phyloP scores from a whole-genome alignment of 2,329 filamentous ascomycete species.

The Neurospora sp. region DNA sequence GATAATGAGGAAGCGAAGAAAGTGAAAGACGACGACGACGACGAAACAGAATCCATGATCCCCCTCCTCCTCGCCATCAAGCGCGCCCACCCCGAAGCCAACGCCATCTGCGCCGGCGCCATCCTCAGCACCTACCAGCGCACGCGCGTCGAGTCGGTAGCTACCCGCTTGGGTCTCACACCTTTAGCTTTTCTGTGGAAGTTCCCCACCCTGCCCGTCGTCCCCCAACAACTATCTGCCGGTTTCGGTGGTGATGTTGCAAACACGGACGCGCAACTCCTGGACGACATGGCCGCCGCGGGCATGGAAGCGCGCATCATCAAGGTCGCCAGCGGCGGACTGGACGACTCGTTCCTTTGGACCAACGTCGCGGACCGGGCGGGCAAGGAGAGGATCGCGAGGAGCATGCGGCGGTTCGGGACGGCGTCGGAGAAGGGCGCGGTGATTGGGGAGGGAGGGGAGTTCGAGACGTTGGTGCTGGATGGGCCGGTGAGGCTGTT shows the following conservation, averaged over 20 bases:
- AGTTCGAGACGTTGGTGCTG: conserved; percentile 88
- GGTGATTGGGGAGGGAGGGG: conserved; percentile 82
- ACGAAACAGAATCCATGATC: conserved; percentile 85
- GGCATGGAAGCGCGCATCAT: conserved; percentile 84
- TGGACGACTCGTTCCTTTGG: conserved; percentile 76
- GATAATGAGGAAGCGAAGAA: conserved; percentile 9
- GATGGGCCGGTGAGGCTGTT: conserved; percentile 68
- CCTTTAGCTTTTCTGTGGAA: conserved; percentile 90
- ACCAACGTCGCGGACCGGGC: conserved; percentile 56
- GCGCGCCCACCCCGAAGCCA: conserved; percentile 62
- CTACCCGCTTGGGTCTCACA: conserved; percentile 67
- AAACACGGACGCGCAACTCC: conserved; percentile 41
- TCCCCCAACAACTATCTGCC: conserved; percentile 17
- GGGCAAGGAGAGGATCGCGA: conserved; percentile 37
- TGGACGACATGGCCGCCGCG: conserved; percentile 70
- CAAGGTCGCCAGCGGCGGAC: conserved; percentile 85
- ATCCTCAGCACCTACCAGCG: conserved; percentile 94
- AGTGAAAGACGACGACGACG: conserved; percentile 36
- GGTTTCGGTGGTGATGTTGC: not conserved
- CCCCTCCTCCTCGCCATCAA: conserved; percentile 62
- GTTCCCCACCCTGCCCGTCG: conserved; percentile 61
- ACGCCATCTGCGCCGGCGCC: conserved; percentile 82
- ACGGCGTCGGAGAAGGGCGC: conserved; percentile 48
- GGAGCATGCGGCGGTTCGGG: conserved; percentile 57
- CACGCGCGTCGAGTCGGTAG: conserved; percentile 88